Evolutionary conservation across 2,329 filamentous ascomycete genomes (phyloP), one percentile per base, ranked within the genome.

Genomic region (Aspergillus sp.): DNA sequence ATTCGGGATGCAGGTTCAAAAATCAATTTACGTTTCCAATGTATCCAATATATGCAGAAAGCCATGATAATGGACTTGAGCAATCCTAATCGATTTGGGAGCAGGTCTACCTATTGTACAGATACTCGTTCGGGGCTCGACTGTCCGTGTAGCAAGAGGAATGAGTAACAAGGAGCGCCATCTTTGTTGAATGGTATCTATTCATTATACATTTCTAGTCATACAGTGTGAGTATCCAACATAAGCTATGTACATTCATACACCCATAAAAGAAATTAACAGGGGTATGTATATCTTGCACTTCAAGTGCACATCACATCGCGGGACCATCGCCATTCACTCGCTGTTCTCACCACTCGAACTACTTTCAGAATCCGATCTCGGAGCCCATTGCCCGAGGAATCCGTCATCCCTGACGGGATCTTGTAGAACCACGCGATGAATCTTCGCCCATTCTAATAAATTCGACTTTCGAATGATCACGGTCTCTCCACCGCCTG

Each of bases 361-460:
- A 30, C 66, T 63, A 30, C 67, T 67, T 3, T 66, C 69, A 17
- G 57, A 57, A 14, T 51, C 49, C 19, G 52, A 48, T 22, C 46
- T 80, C 45, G 80, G 72, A 11, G 82, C 83, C 69, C 87, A 88
- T 49, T 83, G 81, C 56, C 86, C 83, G 6, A 87, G 72, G 60
- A 96, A 96, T 1, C 89, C 90, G 1, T 85, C 80, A 4, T 86
- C 81, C 68, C 89, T 86, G 48, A 94, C 89, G 1, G 85, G 80
- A 62, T 80, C 81, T 49, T 82, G 80, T 47, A 93, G 66, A 47
- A 79, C 80, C 51, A 92, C 82, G 42, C 76, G 74, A 62, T 90
- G 80, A 51, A 72, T 74, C 45, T 79, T 76, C 10, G 87, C 82
- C 84, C 89, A 95, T 38, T 79, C 79, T 61, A 84, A 77, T 5